Conservation (phyloP, 495 filamentous ascomycete species). For the Evernia prunastri region DNA sequence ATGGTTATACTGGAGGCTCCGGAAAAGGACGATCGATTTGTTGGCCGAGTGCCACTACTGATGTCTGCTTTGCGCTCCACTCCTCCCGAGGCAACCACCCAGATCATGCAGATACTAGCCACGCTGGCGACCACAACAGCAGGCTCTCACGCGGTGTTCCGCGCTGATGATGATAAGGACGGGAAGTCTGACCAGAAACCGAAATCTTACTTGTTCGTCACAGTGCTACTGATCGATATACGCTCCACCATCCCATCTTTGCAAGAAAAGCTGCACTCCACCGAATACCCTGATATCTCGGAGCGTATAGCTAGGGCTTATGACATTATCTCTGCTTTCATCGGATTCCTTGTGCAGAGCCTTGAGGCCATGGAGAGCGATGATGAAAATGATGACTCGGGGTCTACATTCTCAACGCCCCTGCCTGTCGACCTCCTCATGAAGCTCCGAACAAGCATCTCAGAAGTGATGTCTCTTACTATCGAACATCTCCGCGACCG, state of each 20-base stretch:
- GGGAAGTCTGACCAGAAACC: conserved; percentile 37
- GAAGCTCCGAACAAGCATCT: conserved; percentile 50
- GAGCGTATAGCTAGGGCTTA: conserved; percentile 52
- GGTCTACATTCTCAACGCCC: conserved; percentile 12
- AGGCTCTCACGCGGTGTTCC: conserved; percentile 42
- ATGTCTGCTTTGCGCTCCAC: conserved; percentile 42
- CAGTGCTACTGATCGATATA: conserved; percentile 54
- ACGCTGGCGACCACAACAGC: conserved; percentile 41
- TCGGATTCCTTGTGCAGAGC: conserved; percentile 48
- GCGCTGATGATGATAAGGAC: conserved; percentile 17
- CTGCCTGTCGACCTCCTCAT: conserved; percentile 51
- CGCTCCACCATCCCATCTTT: conserved; percentile 55
- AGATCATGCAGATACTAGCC: conserved; percentile 49
- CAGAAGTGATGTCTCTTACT: conserved; percentile 50
- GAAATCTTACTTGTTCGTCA: conserved; percentile 54
- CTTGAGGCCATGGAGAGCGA: conserved; percentile 35
- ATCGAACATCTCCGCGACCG: conserved; percentile 61
- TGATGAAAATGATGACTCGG: conserved; percentile 19
- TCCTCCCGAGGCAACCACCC: conserved; percentile 42
- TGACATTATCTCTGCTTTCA: conserved; percentile 52
- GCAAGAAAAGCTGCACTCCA: conserved; percentile 45
- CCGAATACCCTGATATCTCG: conserved; percentile 41
- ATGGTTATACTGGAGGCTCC: conserved; percentile 42
- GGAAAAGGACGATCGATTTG: conserved; percentile 37
- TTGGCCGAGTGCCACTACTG: conserved; percentile 44